Evolutionary conservation across 495 filamentous ascomycete genomes (phyloP).

Genomic region (Tricharina praecox): DNA sequence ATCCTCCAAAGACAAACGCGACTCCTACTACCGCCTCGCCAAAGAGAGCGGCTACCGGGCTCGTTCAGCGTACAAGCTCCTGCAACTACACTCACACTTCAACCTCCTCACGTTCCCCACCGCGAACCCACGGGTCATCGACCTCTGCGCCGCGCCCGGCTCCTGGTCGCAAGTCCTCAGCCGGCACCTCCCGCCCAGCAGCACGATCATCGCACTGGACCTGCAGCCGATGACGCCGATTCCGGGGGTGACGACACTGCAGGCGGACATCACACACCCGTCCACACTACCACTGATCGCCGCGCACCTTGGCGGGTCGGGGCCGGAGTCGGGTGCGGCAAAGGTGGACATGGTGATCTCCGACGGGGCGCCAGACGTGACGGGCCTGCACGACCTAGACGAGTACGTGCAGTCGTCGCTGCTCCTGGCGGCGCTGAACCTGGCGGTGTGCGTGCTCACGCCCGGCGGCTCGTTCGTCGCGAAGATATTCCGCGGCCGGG

Average conservation of each 20-base stretch:
- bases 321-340: too few species aligned
- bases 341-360: constrained; percentile 54
- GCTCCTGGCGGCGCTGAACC: constrained; percentile 79
- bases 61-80: constrained; percentile 85
- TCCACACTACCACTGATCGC: constrained; percentile 80
- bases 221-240: constrained; percentile 88
- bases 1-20: constrained; percentile 95
- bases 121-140: constrained; percentile 58
- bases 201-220: constrained; percentile 72
- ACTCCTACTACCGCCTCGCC: constrained; percentile 90
- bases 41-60: constrained; percentile 86
- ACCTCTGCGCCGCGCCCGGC: constrained; percentile 88
- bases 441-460: constrained; percentile 75
- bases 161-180: constrained; percentile 96
- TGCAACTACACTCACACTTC: constrained; percentile 87
- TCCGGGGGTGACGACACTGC: constrained; percentile 74
- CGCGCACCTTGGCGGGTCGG: constrained; percentile 57
- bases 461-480: constrained; percentile 93
- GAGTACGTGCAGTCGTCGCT: constrained; percentile 95
- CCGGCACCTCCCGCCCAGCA: constrained; percentile 42
- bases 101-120: constrained; percentile 54
- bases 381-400: constrained; percentile 88
- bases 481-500: constrained; percentile 88
- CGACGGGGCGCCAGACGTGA: constrained; percentile 92
- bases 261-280: constrained; percentile 93